Percentiles rank a stretch among this genome's conserved stretches.
phyloP scores from a whole-genome alignment of 164 flowering plant genomes.

The Malania oleifera region DNA sequence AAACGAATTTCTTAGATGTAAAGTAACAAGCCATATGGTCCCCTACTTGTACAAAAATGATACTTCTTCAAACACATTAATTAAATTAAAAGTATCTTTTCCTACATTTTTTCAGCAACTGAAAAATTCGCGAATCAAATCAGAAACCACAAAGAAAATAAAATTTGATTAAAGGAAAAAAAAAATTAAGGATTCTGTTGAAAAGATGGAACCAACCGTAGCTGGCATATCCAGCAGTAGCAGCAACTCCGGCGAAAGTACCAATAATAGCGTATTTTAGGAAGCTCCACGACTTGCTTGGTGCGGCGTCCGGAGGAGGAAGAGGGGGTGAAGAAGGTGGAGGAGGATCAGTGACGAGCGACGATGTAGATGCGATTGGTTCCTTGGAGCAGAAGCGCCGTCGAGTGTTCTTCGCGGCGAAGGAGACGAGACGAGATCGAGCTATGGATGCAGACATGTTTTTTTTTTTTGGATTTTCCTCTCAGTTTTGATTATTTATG shows the following conservation, averaged over 20 bases:
- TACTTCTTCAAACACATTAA: too few relatives aligned
- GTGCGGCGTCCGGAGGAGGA: conserved; percentile 9
- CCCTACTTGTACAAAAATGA: too few relatives aligned
- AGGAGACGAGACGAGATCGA: conserved; percentile 28
- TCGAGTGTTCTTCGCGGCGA: conserved; percentile 11
- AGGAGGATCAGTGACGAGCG: conserved; percentile 22
- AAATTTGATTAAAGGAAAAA: too few relatives aligned
- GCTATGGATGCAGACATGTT: conserved; percentile 24
- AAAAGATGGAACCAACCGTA: conserved; percentile 39
- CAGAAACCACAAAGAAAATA: too few relatives aligned
- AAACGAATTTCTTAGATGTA: too few relatives aligned
- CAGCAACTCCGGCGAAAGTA: conserved; percentile 45
- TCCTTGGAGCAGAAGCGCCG: conserved; percentile 26
- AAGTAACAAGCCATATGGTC: too few relatives aligned
- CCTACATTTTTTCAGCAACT: neutral
- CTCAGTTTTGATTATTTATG: too few relatives aligned
- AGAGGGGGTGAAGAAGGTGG: conserved; percentile 16
- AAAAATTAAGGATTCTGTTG: too few relatives aligned
- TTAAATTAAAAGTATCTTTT: too few relatives aligned
- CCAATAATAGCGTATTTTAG: conserved; percentile 38
- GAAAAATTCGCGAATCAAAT: too few relatives aligned
- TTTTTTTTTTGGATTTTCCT: neutral
- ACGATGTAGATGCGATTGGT: conserved; percentile 28
- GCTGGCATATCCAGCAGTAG: conserved; percentile 48
- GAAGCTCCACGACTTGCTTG: conserved; percentile 32